phyloP scores from a whole-genome alignment of 768 basidiomycete species.

The Pleurotus giganteus region DNA sequence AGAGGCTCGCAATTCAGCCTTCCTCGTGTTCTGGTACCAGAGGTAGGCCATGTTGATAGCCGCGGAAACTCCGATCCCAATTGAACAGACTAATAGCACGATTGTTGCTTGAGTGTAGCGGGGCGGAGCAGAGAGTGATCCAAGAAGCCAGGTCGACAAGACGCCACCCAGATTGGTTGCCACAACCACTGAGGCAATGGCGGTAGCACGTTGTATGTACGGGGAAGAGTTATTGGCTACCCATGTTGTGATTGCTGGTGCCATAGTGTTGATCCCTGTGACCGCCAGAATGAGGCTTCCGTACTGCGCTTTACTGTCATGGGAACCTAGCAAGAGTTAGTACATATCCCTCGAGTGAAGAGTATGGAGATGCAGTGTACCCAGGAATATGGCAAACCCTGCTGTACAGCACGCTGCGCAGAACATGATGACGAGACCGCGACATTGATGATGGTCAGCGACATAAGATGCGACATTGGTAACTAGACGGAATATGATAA shows the following conservation, averaged over 20 bases:
- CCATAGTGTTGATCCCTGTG: conserved; percentile 46
- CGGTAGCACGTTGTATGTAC: conserved; percentile 52
- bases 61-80: conserved; percentile 34
- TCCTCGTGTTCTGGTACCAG: conserved; percentile 41
- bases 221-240: conserved; percentile 60
- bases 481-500: too few species aligned
- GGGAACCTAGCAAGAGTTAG: too few species aligned
- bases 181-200: conserved; percentile 54
- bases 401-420: too few species aligned
- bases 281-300: conserved; percentile 55
- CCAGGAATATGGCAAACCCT: too few species aligned
- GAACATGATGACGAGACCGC: too few species aligned
- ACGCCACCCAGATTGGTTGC: conserved; percentile 61
- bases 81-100: conserved; percentile 35
- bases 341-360: too few species aligned
- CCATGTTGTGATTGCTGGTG: conserved; percentile 57
- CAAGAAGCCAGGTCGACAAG: too few species aligned
- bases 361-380: too few species aligned
- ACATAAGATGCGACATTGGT: too few species aligned
- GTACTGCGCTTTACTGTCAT: conserved; percentile 41
- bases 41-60: conserved; percentile 39
- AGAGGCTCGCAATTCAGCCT: conserved; percentile 33
- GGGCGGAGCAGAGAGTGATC: conserved; percentile 44
- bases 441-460: too few species aligned
- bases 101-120: conserved; percentile 48